These are phyloP conservation scores for Sphagnum contortum DNA, from an alignment of 225 moss, liverwort and hornwort species.

Conservation along the genomic window DNA sequence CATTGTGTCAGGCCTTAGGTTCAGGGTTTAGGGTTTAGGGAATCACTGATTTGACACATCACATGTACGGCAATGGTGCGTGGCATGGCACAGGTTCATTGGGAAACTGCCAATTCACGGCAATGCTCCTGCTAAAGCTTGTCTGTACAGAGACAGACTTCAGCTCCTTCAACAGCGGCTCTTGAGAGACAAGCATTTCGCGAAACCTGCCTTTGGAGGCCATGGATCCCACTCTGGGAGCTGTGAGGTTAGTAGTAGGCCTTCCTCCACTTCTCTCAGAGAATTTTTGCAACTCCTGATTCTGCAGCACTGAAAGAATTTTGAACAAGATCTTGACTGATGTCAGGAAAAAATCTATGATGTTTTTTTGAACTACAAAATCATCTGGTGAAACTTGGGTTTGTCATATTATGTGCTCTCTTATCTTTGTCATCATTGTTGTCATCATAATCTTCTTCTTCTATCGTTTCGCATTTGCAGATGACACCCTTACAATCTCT, in stretches of 20 bases:
- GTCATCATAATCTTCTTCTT: too few relatives aligned
- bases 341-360: too few relatives aligned
- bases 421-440: too few relatives aligned
- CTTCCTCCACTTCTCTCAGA: too few relatives aligned
- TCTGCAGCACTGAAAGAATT: too few relatives aligned
- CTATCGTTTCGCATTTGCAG: constrained; percentile 8
- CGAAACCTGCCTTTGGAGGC: constrained; percentile 41
- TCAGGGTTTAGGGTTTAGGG: neutral
- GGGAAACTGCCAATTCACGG: constrained; percentile 56
- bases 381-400: too few relatives aligned
- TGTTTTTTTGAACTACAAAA: too few relatives aligned
- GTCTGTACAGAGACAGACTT: constrained; percentile 78
- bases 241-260: constrained; percentile 40
- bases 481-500: constrained; percentile 66
- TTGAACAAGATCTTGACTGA: too few relatives aligned
- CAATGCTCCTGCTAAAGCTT: constrained; percentile 71
- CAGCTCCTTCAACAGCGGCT: constrained; percentile 80
- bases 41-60: neutral
- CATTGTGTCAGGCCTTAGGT: neutral
- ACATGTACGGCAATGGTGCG: neutral
- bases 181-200: constrained; percentile 66
- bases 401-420: too few relatives aligned
- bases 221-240: constrained; percentile 38
- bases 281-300: too few relatives aligned
- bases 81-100: constrained; percentile 19